phyloP scores from a whole-genome alignment of 208 protist genomes.

The Crithidia brevicula region DNA sequence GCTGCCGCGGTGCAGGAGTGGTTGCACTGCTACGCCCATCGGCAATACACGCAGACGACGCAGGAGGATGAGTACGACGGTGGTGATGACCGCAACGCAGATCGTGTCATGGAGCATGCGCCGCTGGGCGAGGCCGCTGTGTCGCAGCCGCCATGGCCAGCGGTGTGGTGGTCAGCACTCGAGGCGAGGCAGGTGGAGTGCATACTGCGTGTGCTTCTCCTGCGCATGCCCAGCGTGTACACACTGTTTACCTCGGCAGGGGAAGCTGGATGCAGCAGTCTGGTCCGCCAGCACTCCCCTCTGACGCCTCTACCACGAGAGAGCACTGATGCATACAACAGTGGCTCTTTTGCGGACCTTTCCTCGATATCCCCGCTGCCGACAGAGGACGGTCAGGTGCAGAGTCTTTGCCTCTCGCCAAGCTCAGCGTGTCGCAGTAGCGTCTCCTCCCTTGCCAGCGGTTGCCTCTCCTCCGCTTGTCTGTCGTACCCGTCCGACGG shows the following conservation, averaged over 20 bases:
- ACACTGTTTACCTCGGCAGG: slow-evolving; percentile 2
- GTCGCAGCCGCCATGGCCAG: not conserved
- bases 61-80: not conserved
- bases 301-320: too few species aligned
- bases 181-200: not conserved
- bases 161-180: slow-evolving; percentile 1
- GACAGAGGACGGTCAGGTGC: not conserved
- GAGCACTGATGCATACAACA: too few species aligned
- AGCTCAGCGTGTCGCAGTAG: too few species aligned
- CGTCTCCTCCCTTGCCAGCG: too few species aligned
- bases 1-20: slow-evolving; percentile 25
- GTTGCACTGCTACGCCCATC: slow-evolving; percentile 13
- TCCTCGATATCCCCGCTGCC: not conserved
- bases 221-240: slow-evolving; percentile 21
- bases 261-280: not conserved
- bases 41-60: not conserved
- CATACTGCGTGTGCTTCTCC: slow-evolving; percentile 15
- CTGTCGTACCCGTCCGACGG: slow-evolving; percentile 28
- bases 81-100: not conserved
- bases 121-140: not conserved
- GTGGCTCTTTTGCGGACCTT: not conserved
- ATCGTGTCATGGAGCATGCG: not conserved
- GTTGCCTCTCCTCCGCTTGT: too few species aligned
- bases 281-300: too few species aligned
- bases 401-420: not conserved